Percentiles rank a stretch among this genome's conserved stretches.
These are phyloP conservation scores for Beta corolliflora DNA, from an alignment of 179 eudicot species.

Conservation along the genomic window DNA sequence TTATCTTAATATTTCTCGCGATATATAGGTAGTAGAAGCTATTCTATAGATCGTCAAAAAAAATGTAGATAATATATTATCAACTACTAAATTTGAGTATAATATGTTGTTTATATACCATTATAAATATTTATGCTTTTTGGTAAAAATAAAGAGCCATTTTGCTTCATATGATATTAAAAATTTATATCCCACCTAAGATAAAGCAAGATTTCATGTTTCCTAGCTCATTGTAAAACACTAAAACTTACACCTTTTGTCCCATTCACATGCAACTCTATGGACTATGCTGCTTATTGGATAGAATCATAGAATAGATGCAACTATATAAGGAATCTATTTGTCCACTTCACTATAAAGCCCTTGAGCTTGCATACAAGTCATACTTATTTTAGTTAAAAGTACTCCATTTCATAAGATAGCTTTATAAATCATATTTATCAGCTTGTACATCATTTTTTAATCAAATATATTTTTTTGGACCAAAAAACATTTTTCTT, in stretches of 20 bases:
- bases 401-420: not conserved
- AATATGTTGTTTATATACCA: not conserved
- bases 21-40: too few species aligned
- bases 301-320: too few species aligned
- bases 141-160: not conserved
- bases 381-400: not conserved
- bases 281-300: not conserved
- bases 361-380: not conserved
- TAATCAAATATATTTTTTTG: too few species aligned
- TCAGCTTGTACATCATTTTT: too few species aligned
- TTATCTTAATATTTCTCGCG: too few species aligned
- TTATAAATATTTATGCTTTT: not conserved
- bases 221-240: not conserved
- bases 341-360: not conserved
- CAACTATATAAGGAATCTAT: not conserved
- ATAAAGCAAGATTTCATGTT: slow-evolving; percentile 6
- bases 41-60: too few species aligned
- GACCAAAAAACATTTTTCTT: too few species aligned
- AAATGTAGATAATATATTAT: too few species aligned
- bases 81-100: too few species aligned
- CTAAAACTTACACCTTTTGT: not conserved
- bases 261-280: not conserved
- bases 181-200: not conserved
- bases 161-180: not conserved
- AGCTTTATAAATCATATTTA: too few species aligned